Conservation (phyloP, 2,329 filamentous ascomycete genomes). For the Ciborinia camelliae region DNA sequence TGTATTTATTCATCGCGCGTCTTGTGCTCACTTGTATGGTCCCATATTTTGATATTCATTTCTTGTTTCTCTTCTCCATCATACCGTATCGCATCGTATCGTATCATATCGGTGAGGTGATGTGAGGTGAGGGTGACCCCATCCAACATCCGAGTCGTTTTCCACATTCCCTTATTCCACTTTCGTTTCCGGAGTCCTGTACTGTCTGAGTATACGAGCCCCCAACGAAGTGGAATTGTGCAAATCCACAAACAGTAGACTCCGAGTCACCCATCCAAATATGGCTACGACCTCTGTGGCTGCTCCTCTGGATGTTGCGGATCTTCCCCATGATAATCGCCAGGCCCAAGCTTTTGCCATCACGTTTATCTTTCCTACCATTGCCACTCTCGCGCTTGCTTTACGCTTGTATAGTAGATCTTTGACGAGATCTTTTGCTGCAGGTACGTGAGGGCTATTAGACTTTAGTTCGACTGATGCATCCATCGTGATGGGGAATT, state of each 20-base stretch:
- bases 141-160: too few species aligned
- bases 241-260: too few species aligned
- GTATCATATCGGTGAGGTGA: too few species aligned
- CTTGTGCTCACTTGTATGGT: neutral
- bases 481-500: neutral
- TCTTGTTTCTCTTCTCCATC: neutral
- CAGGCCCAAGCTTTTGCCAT: neutral
- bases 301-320: neutral
- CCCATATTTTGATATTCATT: conserved; percentile 1
- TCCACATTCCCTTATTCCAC: neutral
- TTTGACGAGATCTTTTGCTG: conserved; percentile 8
- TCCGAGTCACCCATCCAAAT: neutral
- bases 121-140: conserved; percentile 3
- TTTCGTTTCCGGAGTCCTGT: neutral
- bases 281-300: neutral
- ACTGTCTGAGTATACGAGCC: too few species aligned
- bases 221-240: neutral
- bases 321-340: conserved; percentile 6
- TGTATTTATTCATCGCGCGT: neutral
- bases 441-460: conserved; percentile 33
- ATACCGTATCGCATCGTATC: too few species aligned
- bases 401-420: conserved; percentile 8
- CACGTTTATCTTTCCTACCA: conserved; percentile 2
- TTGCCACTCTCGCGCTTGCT: conserved; percentile 4
- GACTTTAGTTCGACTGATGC: too few species aligned